phyloP scores from a whole-genome alignment of 1,284 basidiomycete species.

The Ganoderma resinaceum region DNA sequence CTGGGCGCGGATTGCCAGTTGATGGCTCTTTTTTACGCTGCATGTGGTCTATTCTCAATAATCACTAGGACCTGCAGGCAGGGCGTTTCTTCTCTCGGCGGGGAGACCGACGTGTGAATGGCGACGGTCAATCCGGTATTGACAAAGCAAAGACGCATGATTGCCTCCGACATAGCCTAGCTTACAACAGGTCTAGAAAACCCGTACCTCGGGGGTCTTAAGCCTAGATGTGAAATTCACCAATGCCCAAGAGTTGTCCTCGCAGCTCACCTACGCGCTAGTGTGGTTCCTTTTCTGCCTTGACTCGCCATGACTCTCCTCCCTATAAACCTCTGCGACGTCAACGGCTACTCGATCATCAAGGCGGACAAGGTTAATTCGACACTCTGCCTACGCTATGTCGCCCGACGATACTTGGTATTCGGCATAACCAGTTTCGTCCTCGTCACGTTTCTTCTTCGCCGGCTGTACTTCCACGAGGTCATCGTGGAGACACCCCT shows the following conservation, averaged over 20 bases:
- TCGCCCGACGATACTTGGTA: conserved; percentile 24
- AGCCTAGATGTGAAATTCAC: background rate
- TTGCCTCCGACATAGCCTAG: background rate
- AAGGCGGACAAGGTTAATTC: conserved; percentile 10
- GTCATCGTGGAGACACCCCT: background rate
- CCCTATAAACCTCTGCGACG: conserved; percentile 15
- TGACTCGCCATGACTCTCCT: conserved; percentile 20
- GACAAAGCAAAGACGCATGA: background rate
- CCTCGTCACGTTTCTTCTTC: conserved; percentile 21
- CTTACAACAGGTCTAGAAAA: background rate
- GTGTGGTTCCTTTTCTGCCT: background rate
- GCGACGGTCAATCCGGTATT: background rate
- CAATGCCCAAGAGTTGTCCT: background rate
- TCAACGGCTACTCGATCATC: background rate
- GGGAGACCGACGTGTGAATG: background rate
- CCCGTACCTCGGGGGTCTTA: background rate
- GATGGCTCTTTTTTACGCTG: background rate
- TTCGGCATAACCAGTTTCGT: conserved; percentile 23
- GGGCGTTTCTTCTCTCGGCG: background rate
- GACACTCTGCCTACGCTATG: conserved; percentile 17
- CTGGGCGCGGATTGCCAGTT: background rate
- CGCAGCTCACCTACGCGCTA: background rate
- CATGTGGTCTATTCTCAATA: background rate
- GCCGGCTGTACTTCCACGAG: conserved; percentile 19
- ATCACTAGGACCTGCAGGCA: background rate